These are phyloP conservation scores for Botrytis galanthina DNA, from an alignment of 2,329 filamentous ascomycete genomes.

Conservation along the genomic window DNA sequence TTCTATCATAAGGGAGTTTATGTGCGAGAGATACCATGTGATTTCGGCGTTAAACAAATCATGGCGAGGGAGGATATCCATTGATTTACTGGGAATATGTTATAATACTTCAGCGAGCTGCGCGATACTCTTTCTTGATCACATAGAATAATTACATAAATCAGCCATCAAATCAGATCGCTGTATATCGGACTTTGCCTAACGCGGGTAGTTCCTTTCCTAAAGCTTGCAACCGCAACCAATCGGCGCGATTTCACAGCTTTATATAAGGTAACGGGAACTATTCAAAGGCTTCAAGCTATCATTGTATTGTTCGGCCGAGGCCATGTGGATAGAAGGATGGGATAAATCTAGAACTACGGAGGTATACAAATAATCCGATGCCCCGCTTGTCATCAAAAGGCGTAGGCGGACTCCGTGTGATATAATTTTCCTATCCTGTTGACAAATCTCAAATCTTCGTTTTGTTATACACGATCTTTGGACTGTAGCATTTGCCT, in stretches of 20 bases:
- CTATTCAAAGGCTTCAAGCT: not conserved
- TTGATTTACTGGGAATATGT: not conserved
- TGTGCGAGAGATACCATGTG: constrained; percentile 13
- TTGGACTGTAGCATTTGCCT: not conserved
- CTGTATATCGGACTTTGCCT: not conserved
- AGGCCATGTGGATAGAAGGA: not conserved
- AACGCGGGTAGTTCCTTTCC: not conserved
- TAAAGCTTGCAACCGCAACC: not conserved
- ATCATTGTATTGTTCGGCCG: not conserved
- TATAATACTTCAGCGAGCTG: not conserved
- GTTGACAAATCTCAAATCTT: not conserved
- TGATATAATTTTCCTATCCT: not conserved
- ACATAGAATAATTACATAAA: constrained; percentile 4
- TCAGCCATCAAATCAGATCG: not conserved
- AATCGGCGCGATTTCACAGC: not conserved
- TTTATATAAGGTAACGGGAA: constrained; percentile 13
- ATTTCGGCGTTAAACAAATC: constrained; percentile 2
- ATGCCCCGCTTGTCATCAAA: not conserved
- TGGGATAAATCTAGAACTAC: not conserved
- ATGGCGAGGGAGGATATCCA: not conserved
- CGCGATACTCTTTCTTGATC: not conserved
- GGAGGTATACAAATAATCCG: not conserved
- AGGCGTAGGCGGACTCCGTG: not conserved
- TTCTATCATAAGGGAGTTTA: not conserved
- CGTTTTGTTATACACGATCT: not conserved